These are phyloP conservation scores for Salix viminalis DNA, from an alignment of 345 rosid genomes.

Conservation along the genomic window DNA sequence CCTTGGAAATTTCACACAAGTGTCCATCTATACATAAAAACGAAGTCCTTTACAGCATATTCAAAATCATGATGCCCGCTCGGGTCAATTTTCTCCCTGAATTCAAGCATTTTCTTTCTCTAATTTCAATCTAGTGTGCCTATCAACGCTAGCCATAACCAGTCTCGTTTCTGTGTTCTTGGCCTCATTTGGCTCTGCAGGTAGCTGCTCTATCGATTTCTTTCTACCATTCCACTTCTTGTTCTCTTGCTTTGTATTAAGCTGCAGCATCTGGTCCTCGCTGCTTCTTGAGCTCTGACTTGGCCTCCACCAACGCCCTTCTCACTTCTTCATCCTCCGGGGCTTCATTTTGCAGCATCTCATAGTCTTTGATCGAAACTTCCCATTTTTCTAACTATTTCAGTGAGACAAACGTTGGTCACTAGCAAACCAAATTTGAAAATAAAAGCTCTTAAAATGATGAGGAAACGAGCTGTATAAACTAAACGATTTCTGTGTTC, in stretches of 20 bases:
- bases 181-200: neutral
- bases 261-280: conserved; percentile 20
- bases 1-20: neutral
- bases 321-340: conserved; percentile 66
- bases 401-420: neutral
- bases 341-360: conserved; percentile 46
- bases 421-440: neutral
- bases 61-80: neutral
- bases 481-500: neutral
- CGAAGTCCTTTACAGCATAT: neutral
- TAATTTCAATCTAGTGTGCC: neutral
- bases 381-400: conserved; percentile 68
- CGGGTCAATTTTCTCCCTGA: neutral
- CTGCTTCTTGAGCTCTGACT: conserved; percentile 42
- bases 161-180: neutral
- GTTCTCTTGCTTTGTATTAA: neutral
- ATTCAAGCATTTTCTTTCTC: neutral
- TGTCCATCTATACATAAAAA: conserved; percentile 3
- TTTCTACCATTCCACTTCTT: neutral
- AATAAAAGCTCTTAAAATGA: neutral
- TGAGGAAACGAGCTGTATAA: too few relatives aligned
- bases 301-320: conserved; percentile 49
- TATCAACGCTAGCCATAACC: neutral
- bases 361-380: conserved; percentile 60
- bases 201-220: neutral